Conservation (phyloP, 495 filamentous ascomycete species). For the Neurospora tetraspora region DNA sequence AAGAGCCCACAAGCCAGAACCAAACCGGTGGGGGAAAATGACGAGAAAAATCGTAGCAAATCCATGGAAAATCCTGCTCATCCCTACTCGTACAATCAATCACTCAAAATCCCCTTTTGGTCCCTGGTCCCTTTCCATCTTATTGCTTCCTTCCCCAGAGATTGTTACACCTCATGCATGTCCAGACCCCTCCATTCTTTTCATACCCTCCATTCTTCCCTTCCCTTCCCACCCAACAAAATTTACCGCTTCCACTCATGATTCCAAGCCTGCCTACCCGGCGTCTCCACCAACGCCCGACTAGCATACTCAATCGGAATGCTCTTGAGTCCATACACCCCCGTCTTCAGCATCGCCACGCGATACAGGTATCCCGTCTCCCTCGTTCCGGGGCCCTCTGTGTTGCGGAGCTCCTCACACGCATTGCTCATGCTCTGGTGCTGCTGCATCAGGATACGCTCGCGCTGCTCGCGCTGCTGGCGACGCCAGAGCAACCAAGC, state of each 20-base stretch:
- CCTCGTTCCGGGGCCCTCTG: constrained; percentile 45
- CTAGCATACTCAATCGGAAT: constrained; percentile 79
- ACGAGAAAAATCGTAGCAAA: neutral
- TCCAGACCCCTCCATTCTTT: neutral
- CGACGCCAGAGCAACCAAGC: constrained; percentile 72
- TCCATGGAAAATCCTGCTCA: neutral
- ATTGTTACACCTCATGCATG: neutral
- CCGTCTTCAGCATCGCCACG: constrained; percentile 76
- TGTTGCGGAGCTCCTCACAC: constrained; percentile 69
- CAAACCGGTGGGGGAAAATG: neutral
- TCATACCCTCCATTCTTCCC: neutral
- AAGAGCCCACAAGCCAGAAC: neutral
- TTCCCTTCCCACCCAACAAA: neutral
- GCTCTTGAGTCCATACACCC: constrained; percentile 49
- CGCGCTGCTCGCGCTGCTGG: constrained; percentile 47
- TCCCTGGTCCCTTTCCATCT: neutral
- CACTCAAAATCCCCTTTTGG: neutral
- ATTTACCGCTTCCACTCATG: constrained; percentile 49
- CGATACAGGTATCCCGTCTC: constrained; percentile 74
- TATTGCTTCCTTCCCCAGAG: neutral
- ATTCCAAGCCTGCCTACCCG: constrained; percentile 66
- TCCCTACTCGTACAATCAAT: neutral
- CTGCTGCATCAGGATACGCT: constrained; percentile 55
- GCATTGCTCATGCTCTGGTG: constrained; percentile 71
- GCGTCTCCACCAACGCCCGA: constrained; percentile 69